Evolutionary conservation across 2,329 filamentous ascomycete species (phyloP).

Genomic region (Ambrosiella cleistominuta): DNA sequence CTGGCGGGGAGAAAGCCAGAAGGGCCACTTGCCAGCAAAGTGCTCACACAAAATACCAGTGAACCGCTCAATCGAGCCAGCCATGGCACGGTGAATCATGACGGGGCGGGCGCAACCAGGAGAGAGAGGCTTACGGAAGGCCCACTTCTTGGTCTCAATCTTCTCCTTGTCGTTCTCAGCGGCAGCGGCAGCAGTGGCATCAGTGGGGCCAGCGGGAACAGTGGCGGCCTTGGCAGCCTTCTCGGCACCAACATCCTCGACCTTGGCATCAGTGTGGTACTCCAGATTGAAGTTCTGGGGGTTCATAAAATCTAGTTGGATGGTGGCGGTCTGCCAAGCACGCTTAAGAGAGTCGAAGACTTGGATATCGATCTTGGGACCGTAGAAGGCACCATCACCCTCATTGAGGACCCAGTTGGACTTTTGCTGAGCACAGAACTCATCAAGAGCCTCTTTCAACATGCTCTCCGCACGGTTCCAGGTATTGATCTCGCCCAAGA

Average conservation of each 20-base stretch:
- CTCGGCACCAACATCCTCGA: slow-evolving; percentile 18
- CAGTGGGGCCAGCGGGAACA: slow-evolving; percentile 13
- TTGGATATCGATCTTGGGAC: slow-evolving; percentile 95
- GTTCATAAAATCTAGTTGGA: slow-evolving; percentile 63
- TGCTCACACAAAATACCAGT: slow-evolving; percentile 68
- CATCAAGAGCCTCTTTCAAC: slow-evolving; percentile 60
- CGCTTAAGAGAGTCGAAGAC: slow-evolving; percentile 32
- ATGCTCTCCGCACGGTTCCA: slow-evolving; percentile 81
- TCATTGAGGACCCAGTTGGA: slow-evolving; percentile 78
- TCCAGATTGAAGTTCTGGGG: slow-evolving; percentile 72
- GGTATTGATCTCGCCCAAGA: slow-evolving; percentile 65
- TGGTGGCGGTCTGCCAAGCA: slow-evolving; percentile 69
- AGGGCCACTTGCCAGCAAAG: slow-evolving; percentile 75
- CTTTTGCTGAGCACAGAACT: slow-evolving; percentile 45
- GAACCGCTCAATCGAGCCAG: slow-evolving; percentile 42
- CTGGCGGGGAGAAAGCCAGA: slow-evolving; percentile 75
- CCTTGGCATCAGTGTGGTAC: slow-evolving; percentile 55
- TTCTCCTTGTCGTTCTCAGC: slow-evolving; percentile 28
- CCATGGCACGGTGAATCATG: slow-evolving; percentile 79
- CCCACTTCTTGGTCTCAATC: slow-evolving; percentile 21
- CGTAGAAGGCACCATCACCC: slow-evolving; percentile 94
- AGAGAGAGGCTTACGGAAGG: slow-evolving; percentile 33
- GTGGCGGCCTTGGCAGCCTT: slow-evolving; percentile 16
- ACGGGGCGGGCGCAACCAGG: slow-evolving; percentile 62
- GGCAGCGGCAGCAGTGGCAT: slow-evolving; percentile 15